phyloP scores from a whole-genome alignment of 2,329 filamentous ascomycete genomes.

The Aspergillus neoniger region DNA sequence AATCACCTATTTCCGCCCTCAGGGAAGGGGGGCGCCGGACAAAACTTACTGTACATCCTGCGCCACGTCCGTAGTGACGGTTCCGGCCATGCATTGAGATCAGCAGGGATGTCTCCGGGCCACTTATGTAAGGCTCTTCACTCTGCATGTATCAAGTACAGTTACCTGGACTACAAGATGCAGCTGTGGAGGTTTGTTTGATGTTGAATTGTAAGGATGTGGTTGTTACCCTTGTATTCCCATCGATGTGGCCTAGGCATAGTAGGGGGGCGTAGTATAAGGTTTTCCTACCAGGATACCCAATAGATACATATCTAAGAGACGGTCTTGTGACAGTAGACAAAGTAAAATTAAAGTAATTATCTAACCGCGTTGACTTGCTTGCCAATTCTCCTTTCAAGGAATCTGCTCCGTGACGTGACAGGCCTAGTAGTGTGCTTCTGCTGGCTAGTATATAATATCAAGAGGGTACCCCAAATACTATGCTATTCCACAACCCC shows the following conservation, averaged over 20 bases:
- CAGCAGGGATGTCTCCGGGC: background rate
- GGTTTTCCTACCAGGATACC: background rate
- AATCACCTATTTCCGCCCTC: conserved; percentile 8
- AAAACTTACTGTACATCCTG: conserved; percentile 4
- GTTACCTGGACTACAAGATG: background rate
- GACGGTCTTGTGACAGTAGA: background rate
- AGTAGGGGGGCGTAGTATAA: background rate
- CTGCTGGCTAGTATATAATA: background rate
- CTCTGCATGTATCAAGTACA: background rate
- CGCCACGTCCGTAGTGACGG: conserved; percentile 11
- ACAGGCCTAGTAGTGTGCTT: background rate
- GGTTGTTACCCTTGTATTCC: too few species aligned
- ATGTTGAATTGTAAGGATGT: too few species aligned
- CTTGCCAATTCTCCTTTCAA: background rate
- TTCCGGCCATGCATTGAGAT: conserved; percentile 2
- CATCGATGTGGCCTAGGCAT: background rate
- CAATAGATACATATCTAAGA: background rate
- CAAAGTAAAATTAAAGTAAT: background rate
- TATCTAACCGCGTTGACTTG: background rate
- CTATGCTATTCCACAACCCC: background rate
- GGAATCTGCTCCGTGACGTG: background rate
- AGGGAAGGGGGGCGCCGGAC: conserved; percentile 1
- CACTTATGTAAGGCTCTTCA: conserved; percentile 2
- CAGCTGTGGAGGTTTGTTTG: background rate
- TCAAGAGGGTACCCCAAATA: background rate